Conservation (phyloP, 495 filamentous ascomycete genomes). For the Xylaria cubensis region DNA sequence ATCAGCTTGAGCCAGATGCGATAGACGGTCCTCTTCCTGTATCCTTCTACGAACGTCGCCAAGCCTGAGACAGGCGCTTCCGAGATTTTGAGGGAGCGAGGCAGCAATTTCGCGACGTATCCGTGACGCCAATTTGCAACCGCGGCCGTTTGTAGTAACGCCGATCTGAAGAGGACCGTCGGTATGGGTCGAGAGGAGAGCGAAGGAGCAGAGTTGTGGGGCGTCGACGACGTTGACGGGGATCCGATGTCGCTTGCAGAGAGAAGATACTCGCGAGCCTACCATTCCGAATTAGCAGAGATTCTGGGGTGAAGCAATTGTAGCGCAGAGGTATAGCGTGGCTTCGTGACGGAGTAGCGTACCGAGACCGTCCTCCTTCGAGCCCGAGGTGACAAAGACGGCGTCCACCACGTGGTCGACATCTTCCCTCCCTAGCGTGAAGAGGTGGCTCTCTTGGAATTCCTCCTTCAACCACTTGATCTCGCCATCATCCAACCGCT, state of each 20-base stretch:
- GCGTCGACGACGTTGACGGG: conserved; percentile 93
- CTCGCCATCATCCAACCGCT: conserved; percentile 73
- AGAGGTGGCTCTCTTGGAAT: conserved; percentile 79
- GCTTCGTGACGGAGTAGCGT: not conserved
- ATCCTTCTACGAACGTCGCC: conserved; percentile 75
- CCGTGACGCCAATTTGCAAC: conserved; percentile 92
- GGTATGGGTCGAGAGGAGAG: conserved; percentile 82
- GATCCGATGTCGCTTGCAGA: conserved; percentile 81
- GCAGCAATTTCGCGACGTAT: conserved; percentile 87
- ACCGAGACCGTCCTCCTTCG: conserved; percentile 46
- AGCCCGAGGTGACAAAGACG: conserved; percentile 82
- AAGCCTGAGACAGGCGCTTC: conserved; percentile 76
- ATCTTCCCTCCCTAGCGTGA: conserved; percentile 76
- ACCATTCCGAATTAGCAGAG: conserved; percentile 10
- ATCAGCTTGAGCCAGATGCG: conserved; percentile 39
- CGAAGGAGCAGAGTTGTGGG: conserved; percentile 87
- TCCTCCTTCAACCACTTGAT: conserved; percentile 73
- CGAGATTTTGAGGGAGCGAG: conserved; percentile 79
- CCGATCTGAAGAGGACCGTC: conserved; percentile 95
- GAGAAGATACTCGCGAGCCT: conserved; percentile 72
- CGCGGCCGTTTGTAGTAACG: conserved; percentile 92
- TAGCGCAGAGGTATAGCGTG: not conserved
- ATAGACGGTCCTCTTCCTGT: conserved; percentile 69
- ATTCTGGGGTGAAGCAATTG: not conserved
- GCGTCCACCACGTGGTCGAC: conserved; percentile 82